Evolutionary conservation across 2,329 filamentous ascomycete species (phyloP).

Genomic region (Colletotrichum sp.): DNA sequence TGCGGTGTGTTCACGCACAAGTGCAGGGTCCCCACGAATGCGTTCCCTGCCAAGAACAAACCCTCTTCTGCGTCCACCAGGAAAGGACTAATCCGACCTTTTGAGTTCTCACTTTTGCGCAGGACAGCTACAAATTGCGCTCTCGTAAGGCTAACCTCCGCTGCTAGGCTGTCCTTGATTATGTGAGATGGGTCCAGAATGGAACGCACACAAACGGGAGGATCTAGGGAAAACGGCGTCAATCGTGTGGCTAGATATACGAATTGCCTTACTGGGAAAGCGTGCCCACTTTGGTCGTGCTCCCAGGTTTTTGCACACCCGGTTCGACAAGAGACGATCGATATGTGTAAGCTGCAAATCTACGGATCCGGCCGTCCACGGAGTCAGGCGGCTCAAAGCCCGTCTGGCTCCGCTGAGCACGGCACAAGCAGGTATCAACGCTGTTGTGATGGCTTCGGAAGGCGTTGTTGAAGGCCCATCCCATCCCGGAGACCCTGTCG

Average conservation of each 20-base stretch:
- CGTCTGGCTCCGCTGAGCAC: background rate
- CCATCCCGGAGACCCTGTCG: background rate
- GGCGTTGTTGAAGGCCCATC: background rate
- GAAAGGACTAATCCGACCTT: background rate
- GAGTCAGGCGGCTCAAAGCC: background rate
- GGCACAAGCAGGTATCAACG: background rate
- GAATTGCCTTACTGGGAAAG: conserved; percentile 1
- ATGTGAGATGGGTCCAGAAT: background rate
- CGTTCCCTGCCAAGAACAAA: background rate
- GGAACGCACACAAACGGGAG: background rate
- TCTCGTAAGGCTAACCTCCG: background rate
- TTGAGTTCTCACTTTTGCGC: background rate
- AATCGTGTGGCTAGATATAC: conserved; percentile 7
- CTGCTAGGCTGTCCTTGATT: background rate
- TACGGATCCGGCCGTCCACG: background rate
- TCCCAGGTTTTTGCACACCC: background rate
- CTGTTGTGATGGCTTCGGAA: background rate
- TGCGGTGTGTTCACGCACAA: background rate
- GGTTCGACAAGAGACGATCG: background rate
- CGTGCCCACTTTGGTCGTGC: background rate
- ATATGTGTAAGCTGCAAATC: background rate
- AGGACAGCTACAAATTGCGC: background rate
- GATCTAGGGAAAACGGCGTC: background rate
- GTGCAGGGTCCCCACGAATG: background rate
- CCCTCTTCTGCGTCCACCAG: background rate